phyloP scores from a whole-genome alignment of 1,284 basidiomycete genomes.

The Mrakiaceae sp. region DNA sequence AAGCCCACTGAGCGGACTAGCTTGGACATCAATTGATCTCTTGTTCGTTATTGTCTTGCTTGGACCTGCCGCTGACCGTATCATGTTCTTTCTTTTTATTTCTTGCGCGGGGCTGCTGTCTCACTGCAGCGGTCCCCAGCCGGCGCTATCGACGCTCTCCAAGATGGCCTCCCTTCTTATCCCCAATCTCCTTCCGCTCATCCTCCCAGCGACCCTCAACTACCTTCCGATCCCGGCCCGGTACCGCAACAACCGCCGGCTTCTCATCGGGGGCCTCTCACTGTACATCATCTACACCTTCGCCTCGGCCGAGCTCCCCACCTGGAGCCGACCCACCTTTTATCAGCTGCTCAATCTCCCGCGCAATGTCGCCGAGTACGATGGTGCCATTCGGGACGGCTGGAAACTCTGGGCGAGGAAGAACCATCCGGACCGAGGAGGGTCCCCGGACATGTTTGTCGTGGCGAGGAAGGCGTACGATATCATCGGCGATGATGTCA shows the following conservation, averaged over 20 bases:
- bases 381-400: conserved; percentile 17
- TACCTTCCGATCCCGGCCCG: conserved; percentile 8
- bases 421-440: conserved; percentile 23
- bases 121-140: background rate
- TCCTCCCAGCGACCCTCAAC: conserved; percentile 7
- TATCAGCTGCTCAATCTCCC: conserved; percentile 20
- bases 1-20: no score
- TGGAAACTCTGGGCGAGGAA: conserved; percentile 20
- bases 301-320: conserved; percentile 18
- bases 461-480: conserved; percentile 19
- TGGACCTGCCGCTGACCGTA: no score
- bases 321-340: conserved; percentile 21
- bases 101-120: no score
- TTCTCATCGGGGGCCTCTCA: conserved; percentile 32
- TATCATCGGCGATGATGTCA: conserved; percentile 18
- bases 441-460: conserved; percentile 19
- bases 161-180: background rate
- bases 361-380: conserved; percentile 11
- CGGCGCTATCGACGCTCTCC: background rate
- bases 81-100: no score
- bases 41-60: no score
- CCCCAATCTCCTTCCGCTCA: conserved; percentile 6
- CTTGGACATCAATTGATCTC: no score
- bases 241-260: conserved; percentile 26
- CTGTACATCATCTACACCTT: conserved; percentile 36